phyloP scores from a whole-genome alignment of 768 basidiomycete genomes.

The Pisolithus orientalis region DNA sequence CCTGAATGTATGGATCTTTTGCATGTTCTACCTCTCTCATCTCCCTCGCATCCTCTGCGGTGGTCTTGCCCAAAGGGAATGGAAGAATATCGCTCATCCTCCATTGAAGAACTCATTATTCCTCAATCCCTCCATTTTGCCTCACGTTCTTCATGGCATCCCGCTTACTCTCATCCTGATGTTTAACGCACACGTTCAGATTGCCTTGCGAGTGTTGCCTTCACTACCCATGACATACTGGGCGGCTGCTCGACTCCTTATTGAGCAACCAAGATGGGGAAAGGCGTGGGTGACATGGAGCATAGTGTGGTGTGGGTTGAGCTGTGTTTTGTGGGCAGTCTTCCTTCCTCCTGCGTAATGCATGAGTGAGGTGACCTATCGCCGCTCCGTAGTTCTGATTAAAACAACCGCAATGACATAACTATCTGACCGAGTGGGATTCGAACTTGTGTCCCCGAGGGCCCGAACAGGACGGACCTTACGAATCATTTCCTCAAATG shows the following conservation, averaged over 20 bases:
- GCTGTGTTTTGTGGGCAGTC: slow-evolving; percentile 70
- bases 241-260: slow-evolving; percentile 68
- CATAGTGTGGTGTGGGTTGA: slow-evolving; percentile 65
- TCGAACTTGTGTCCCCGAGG: slow-evolving; percentile 11
- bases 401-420: not conserved
- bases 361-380: not conserved
- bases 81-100: not conserved
- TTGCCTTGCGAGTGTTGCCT: slow-evolving; percentile 69
- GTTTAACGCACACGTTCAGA: slow-evolving; percentile 83
- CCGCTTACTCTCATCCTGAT: slow-evolving; percentile 57
- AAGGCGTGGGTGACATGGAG: slow-evolving; percentile 73
- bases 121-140: slow-evolving; percentile 41
- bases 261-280: slow-evolving; percentile 43
- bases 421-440: slow-evolving; percentile 9
- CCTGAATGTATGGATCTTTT: slow-evolving; percentile 34
- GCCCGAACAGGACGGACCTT: not conserved
- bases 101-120: slow-evolving; percentile 26
- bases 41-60: slow-evolving; percentile 2
- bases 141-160: slow-evolving; percentile 73
- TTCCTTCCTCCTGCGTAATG: slow-evolving; percentile 87
- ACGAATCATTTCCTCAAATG: too few relatives aligned
- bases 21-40: slow-evolving; percentile 18
- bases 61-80: not conserved
- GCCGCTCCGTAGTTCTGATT: not conserved
- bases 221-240: slow-evolving; percentile 81